Percentiles rank a stretch among this genome's conserved stretches.
Evolutionary conservation across 371 early-diverging fungal species (phyloP).

Genomic region (Mortierella sp.): DNA sequence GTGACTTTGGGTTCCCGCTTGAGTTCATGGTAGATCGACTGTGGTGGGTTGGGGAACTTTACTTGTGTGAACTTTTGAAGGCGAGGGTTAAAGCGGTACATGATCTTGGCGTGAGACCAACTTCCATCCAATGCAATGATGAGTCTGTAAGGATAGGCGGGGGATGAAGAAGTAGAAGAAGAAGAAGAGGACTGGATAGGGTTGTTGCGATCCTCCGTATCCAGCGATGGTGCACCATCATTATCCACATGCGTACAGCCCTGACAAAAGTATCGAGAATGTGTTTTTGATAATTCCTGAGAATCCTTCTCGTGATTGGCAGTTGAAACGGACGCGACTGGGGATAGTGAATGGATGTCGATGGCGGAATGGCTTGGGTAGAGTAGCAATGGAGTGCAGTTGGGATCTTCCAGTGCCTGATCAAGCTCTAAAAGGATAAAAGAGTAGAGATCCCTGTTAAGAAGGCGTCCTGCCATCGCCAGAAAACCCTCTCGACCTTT

Average conservation of each 20-base stretch:
- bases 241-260: constrained; percentile 18
- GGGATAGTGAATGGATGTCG: constrained; percentile 28
- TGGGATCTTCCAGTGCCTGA: constrained; percentile 37
- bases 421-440: constrained; percentile 31
- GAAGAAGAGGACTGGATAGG: no score
- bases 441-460: not conserved
- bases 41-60: constrained; percentile 47
- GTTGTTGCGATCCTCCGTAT: no score
- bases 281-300: not conserved
- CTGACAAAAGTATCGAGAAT: constrained; percentile 29
- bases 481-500: no score
- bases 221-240: not conserved
- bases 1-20: constrained; percentile 51
- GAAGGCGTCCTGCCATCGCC: no score
- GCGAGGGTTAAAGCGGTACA: constrained; percentile 53
- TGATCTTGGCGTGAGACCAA: constrained; percentile 54
- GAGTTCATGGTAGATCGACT: constrained; percentile 48
- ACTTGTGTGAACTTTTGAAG: constrained; percentile 46
- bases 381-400: constrained; percentile 39
- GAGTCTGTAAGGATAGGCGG: constrained; percentile 37
- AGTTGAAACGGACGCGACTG: not conserved
- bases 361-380: constrained; percentile 46
- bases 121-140: constrained; percentile 53
- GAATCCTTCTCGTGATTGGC: not conserved
- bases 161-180: not conserved